Percentiles rank a stretch among this genome's conserved stretches.
phyloP scores from a whole-genome alignment of 2,329 filamentous ascomycete species.

The Pseudopyrenochaeta lycopersici region DNA sequence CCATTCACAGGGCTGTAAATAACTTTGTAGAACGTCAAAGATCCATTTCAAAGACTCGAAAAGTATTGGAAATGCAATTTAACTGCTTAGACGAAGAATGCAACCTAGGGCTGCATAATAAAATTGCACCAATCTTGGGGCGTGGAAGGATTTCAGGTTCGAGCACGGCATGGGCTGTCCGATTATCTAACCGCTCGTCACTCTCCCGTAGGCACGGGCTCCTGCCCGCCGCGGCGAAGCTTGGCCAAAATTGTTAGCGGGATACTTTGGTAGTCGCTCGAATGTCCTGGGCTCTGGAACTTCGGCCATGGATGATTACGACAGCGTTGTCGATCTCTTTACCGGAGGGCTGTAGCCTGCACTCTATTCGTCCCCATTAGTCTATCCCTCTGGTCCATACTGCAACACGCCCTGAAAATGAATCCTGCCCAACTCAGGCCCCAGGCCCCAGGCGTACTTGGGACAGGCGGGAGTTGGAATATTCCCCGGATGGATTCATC shows the following conservation, averaged over 20 bases:
- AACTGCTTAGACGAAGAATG: neutral
- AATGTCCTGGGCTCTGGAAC: neutral
- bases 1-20: neutral
- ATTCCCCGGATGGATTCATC: slow-evolving; percentile 1
- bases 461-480: neutral
- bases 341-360: neutral
- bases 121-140: neutral
- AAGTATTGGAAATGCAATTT: neutral
- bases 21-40: neutral
- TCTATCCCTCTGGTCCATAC: neutral
- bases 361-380: neutral
- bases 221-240: neutral
- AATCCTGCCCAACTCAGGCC: slow-evolving; percentile 1
- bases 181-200: slow-evolving; percentile 3
- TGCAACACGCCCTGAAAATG: neutral
- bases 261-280: neutral
- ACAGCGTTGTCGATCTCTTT: neutral
- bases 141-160: slow-evolving; percentile 3
- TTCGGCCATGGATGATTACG: neutral
- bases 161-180: slow-evolving; percentile 3
- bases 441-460: slow-evolving; percentile 5
- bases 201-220: slow-evolving; percentile 7
- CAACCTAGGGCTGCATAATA: neutral
- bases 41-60: neutral
- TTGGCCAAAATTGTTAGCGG: neutral